Evolutionary conservation across 176 grass and related monocot genomes (phyloP), one percentile per base, ranked within the genome.

Genomic region (Ensete glaucum): DNA sequence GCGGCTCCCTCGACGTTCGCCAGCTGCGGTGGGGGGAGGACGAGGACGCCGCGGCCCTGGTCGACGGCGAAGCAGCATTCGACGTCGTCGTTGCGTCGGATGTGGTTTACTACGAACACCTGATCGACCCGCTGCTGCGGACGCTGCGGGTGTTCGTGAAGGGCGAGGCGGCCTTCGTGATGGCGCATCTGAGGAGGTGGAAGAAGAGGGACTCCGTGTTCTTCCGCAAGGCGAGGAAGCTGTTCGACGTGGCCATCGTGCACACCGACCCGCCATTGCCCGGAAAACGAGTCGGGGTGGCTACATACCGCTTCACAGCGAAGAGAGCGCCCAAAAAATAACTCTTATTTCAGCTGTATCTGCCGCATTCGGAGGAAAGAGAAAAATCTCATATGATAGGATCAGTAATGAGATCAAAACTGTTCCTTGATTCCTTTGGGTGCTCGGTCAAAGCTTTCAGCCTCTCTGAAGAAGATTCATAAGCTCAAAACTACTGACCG

Each of bases 101-200:
- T 54, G 86, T 98, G 53, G 88, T 98, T 51, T 98, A 94, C 75
- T 91, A 98, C 75, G 90, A 98, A 54, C 79, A 80, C 7, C 75
- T 93, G 72, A 87, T 98, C 2, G 88, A 98, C 2, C 95, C 95
- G 11, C 67, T 98, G 84, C 80, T 98, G 8, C 81, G 85, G 86
- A 93, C 88, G 57, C 71, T 93, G 53, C 80, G 80, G 82, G 87
- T 79, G 77, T 93, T 93, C 64, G 90, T 87, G 0, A 93, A 76
- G 86, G 86, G 88, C 2, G 82, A 91, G 23, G 88, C 83, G 22
- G 75, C 73, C 53, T 91, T 98, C 77, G 22, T 93, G 15, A 93
- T 98, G 95, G 95, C 84, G 67, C 90, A 98, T 76, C 81, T 91
- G 90, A 93, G 72, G 82, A 85, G 95, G 86, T 93, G 95, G 95